Evolutionary conservation across 1,284 basidiomycete genomes (phyloP), one percentile per base, ranked within the genome.

Genomic region (Boletus sp.): DNA sequence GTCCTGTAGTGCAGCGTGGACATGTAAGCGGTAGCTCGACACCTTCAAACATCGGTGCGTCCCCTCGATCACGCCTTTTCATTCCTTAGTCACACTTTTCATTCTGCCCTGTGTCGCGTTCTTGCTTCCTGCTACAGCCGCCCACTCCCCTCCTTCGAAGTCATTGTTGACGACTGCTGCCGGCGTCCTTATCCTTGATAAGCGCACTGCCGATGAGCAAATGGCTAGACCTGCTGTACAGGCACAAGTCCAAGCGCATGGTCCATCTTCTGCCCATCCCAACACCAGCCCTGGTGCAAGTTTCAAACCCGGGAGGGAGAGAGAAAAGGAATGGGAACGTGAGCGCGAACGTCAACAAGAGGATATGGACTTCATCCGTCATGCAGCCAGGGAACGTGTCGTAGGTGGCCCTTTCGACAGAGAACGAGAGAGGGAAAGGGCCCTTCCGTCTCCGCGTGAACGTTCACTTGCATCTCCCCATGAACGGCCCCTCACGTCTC

Each of bases 201-300:
- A 71, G 37, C 70, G 69, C 37, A 72, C 65, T 2, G 70, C 64
- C 7, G 70, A 69, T n/a, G 67, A 69, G 24, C 69, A 69, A 20
- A 62, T 72, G 58, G 56, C 67, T 1, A 67, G 68, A 53, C 59
- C 63, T 1, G 7, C 63, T 12, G 24, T 55, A 2, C 57, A 70
- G 46, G 27, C 57, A 0, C 66, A 71, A 42, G 33, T 48, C 7
- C 71, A 72, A 31, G 24, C 47, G 0, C 67, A 69, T 31, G 51
- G 42, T 16, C 42, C 69, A 6, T 50, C 68, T 18, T 54, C 68
- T 18, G 52, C 56, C 37, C 65, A 64, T 50, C 62, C 65, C 31
- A 58, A 35, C 53, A 58, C 69, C 31, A 70, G 61, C 29, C 55
- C 71, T 12, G 56, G 65, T 6, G 39, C 65, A 41, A 54, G 20